Conservation (phyloP, 2,329 filamentous ascomycete species). For the Exophiala bonariae region DNA sequence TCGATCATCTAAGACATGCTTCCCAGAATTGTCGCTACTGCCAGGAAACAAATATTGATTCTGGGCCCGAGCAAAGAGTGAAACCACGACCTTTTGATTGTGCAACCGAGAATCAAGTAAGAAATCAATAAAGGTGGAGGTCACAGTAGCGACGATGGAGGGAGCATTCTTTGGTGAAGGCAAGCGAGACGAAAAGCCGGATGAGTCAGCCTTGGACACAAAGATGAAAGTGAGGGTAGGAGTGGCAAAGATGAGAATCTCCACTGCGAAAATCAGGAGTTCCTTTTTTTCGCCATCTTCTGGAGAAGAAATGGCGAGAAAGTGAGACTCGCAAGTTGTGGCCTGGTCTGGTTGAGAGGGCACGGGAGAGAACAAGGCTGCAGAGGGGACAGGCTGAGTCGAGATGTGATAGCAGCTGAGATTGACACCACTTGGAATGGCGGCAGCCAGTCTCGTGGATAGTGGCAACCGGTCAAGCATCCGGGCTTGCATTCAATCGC, state of each 20-base stretch:
- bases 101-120: conserved; percentile 55
- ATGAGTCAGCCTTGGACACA: conserved; percentile 95
- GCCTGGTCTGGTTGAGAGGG: conserved; percentile 69
- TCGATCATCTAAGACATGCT: conserved; percentile 89
- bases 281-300: conserved; percentile 38
- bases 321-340: conserved; percentile 87
- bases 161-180: conserved; percentile 61
- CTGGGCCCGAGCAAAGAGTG: conserved; percentile 88
- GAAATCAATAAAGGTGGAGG: conserved; percentile 72
- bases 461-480: conserved; percentile 12
- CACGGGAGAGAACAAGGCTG: conserved; percentile 76
- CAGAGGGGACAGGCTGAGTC: conserved; percentile 72
- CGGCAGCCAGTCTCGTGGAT: conserved; percentile 49
- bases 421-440: conserved; percentile 52
- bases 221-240: conserved; percentile 81
- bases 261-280: conserved; percentile 78
- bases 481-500: conserved; percentile 3
- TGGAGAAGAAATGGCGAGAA: conserved; percentile 57
- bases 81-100: conserved; percentile 71
- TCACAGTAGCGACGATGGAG: conserved; percentile 69
- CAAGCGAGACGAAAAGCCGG: conserved; percentile 75
- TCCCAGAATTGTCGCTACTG: conserved; percentile 78
- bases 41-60: conserved; percentile 93
- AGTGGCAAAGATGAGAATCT: conserved; percentile 85
- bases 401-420: conserved; percentile 85